phyloP scores from a whole-genome alignment of 148 eudicot genomes.

The Hydrangea macrophylla region DNA sequence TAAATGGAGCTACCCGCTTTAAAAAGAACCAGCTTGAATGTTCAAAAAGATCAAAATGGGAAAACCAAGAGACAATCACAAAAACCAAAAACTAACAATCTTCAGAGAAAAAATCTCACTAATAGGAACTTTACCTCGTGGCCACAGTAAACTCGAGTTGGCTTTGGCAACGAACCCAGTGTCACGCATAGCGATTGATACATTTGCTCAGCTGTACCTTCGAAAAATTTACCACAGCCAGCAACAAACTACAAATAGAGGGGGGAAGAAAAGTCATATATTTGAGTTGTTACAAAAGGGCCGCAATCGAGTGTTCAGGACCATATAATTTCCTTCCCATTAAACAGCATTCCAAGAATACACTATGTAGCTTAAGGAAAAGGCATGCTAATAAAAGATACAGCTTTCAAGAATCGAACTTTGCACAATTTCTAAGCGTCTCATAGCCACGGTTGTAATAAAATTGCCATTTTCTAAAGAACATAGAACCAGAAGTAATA shows the following conservation, averaged over 20 bases:
- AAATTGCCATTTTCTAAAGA: too few species aligned
- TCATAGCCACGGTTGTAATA: neutral
- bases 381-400: neutral
- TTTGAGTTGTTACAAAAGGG: neutral
- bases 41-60: neutral
- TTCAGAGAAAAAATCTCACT: constrained; percentile 5
- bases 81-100: neutral
- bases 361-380: neutral
- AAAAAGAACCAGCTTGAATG: neutral
- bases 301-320: neutral
- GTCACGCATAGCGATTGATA: constrained; percentile 85
- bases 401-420: neutral
- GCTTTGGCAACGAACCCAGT: constrained; percentile 81
- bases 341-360: neutral
- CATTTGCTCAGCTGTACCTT: constrained; percentile 98
- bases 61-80: neutral
- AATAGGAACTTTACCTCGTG: constrained; percentile 62
- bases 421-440: neutral
- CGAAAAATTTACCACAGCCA: constrained; percentile 95
- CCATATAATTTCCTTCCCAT: neutral
- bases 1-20: neutral
- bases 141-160: constrained; percentile 86
- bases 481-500: too few species aligned
- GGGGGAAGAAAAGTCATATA: neutral
- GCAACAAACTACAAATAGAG: constrained; percentile 66